These are phyloP conservation scores for Fusarium nodosum DNA, from an alignment of 2,329 filamentous ascomycete species.

Conservation along the genomic window DNA sequence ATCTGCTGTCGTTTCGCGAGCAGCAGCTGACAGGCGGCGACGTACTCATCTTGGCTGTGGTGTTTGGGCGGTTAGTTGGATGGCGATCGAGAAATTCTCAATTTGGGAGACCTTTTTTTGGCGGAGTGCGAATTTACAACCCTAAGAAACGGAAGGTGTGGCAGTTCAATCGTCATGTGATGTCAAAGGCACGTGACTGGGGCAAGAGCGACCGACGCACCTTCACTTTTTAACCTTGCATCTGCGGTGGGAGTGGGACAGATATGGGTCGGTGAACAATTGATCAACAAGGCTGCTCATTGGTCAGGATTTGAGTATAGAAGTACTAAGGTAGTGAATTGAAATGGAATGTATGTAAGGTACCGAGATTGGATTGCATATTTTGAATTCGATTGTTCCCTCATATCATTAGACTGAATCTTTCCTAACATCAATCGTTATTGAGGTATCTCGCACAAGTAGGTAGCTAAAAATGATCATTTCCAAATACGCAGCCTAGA, in stretches of 20 bases:
- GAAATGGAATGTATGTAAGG: background rate
- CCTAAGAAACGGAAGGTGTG: conserved; percentile 52
- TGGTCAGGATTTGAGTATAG: background rate
- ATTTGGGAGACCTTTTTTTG: conserved; percentile 55
- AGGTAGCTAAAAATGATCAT: conserved; percentile 28
- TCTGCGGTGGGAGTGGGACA: background rate
- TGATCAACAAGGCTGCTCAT: background rate
- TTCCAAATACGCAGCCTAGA: conserved; percentile 33
- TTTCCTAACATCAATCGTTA: conserved; percentile 38
- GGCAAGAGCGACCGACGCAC: conserved; percentile 24
- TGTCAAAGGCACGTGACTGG: conserved; percentile 41
- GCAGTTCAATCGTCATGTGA: conserved; percentile 52
- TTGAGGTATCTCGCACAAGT: conserved; percentile 48
- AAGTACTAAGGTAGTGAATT: background rate
- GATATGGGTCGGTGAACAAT: background rate
- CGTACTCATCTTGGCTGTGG: conserved; percentile 71
- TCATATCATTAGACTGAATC: background rate
- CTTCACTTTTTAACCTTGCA: background rate
- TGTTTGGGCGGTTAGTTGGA: conserved; percentile 58
- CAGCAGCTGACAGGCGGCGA: conserved; percentile 48
- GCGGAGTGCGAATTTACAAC: conserved; percentile 56
- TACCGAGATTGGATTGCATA: background rate
- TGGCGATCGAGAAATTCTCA: conserved; percentile 56
- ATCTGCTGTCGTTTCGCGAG: conserved; percentile 37
- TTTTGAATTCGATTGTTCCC: background rate